phyloP scores from a whole-genome alignment of 177 flowering plant genomes.

The Vitis hybrid region DNA sequence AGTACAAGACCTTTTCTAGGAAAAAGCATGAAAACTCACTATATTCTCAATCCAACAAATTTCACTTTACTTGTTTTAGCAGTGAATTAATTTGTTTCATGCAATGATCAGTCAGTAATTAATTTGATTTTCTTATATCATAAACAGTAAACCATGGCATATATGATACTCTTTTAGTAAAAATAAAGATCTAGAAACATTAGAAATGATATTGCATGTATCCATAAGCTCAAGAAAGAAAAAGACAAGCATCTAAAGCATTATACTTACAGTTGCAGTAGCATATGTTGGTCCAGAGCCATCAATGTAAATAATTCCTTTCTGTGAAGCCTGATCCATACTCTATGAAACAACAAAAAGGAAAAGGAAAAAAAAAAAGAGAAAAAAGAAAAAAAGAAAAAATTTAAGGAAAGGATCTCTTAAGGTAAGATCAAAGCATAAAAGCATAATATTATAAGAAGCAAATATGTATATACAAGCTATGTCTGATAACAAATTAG shows the following conservation, averaged over 20 bases:
- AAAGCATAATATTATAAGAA: neutral
- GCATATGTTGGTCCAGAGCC: slow-evolving; percentile 98
- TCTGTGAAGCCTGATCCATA: slow-evolving; percentile 67
- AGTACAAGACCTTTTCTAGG: neutral
- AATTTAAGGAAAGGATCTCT: neutral
- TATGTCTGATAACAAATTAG: too few relatives aligned
- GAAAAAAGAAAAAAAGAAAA: slow-evolving; percentile 2
- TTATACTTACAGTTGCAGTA: slow-evolving; percentile 72
- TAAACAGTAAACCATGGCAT: neutral
- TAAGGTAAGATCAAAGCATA: neutral
- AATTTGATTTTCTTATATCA: neutral
- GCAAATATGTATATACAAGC: neutral
- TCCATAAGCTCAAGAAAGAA: slow-evolving; percentile 1
- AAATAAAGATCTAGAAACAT: neutral
- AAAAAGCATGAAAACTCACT: neutral
- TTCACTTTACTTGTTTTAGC: neutral
- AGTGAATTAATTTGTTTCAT: neutral
- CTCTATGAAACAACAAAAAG: slow-evolving; percentile 42
- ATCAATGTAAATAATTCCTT: slow-evolving; percentile 78
- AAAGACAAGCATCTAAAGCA: slow-evolving; percentile 4
- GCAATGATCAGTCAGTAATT: neutral
- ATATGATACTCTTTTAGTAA: too few relatives aligned
- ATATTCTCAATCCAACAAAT: neutral
- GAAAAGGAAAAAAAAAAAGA: neutral
- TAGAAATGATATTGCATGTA: neutral